These are phyloP conservation scores for Phytophthora agathidicida DNA, from an alignment of 352 stramenopile species.

Conservation along the genomic window DNA sequence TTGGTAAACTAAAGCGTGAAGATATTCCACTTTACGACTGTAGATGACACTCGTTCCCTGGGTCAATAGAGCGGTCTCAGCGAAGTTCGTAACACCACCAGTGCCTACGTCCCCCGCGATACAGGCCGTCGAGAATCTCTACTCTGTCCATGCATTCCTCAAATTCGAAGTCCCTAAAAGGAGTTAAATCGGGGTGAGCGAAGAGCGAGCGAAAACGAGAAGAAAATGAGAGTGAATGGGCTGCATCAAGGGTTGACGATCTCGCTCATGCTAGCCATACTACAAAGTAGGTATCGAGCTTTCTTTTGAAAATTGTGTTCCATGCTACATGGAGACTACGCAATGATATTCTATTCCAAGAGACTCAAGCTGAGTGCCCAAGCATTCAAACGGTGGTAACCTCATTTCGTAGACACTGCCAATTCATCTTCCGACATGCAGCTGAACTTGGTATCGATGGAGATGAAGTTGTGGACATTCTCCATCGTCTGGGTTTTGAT, in stretches of 20 bases:
- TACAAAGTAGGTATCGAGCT: too few relatives aligned
- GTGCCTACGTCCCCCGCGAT: slow-evolving; percentile 16
- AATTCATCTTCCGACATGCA: too few relatives aligned
- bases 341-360: too few relatives aligned
- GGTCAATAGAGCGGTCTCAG: slow-evolving; percentile 92
- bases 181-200: background rate
- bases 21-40: slow-evolving; percentile 95
- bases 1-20: slow-evolving; percentile 93
- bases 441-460: too few relatives aligned
- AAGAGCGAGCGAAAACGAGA: background rate
- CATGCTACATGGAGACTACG: too few relatives aligned
- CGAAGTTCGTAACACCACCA: slow-evolving; percentile 89
- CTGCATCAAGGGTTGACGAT: slow-evolving; percentile 86
- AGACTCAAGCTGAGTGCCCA: too few relatives aligned
- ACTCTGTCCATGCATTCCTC: slow-evolving; percentile 92
- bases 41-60: slow-evolving; percentile 95
- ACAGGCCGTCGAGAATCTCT: slow-evolving; percentile 55
- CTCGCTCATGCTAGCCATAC: slow-evolving; percentile 66
- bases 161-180: slow-evolving; percentile 83
- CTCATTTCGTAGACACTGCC: too few relatives aligned
- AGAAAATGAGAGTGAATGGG: slow-evolving; percentile 47
- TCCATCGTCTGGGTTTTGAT: too few relatives aligned
- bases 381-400: too few relatives aligned
- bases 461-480: too few relatives aligned
- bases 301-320: too few relatives aligned